Evolutionary conservation across 1,139 yeast species (phyloP).

Genomic region (Debaryomyces sp.): DNA sequence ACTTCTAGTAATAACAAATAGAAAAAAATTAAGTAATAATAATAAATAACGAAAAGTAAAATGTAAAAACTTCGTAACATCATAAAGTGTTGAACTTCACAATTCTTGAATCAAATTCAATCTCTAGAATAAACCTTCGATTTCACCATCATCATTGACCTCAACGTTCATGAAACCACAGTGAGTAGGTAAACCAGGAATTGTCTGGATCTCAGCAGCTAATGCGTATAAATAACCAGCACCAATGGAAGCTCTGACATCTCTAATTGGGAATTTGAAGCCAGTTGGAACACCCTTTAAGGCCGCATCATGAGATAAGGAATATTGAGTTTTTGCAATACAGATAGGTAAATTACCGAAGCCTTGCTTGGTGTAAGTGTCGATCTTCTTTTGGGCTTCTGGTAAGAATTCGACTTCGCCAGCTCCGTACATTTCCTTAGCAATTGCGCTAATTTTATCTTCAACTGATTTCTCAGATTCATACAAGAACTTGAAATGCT

Average conservation of each 20-base stretch:
- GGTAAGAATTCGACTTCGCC: constrained; percentile 83
- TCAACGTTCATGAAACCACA: constrained; percentile 98
- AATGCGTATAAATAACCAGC: constrained; percentile 96
- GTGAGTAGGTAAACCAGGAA: constrained; percentile 96
- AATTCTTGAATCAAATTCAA: neutral
- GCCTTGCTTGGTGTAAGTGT: constrained; percentile 84
- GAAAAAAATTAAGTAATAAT: too few species aligned
- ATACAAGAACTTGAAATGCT: constrained; percentile 72
- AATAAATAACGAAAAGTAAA: constrained; percentile 1
- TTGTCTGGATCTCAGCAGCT: constrained; percentile 96
- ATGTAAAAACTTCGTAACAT: constrained; percentile 15
- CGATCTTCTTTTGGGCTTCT: constrained; percentile 83
- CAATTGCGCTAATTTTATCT: constrained; percentile 81
- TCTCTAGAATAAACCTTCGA: constrained; percentile 82
- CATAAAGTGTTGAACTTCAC: constrained; percentile 26
- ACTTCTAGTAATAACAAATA: constrained; percentile 2
- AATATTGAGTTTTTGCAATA: constrained; percentile 97
- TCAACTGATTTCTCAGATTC: constrained; percentile 73
- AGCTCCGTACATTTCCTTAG: constrained; percentile 93
- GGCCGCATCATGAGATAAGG: constrained; percentile 90
- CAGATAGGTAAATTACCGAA: constrained; percentile 92
- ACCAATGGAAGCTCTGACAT: constrained; percentile 91
- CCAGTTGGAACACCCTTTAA: constrained; percentile 96
- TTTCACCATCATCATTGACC: constrained; percentile 89
- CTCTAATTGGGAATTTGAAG: constrained; percentile 92